These are phyloP conservation scores for Pseudoscleropodium purum DNA, from an alignment of 225 moss, liverwort and hornwort genomes.

Conservation along the genomic window DNA sequence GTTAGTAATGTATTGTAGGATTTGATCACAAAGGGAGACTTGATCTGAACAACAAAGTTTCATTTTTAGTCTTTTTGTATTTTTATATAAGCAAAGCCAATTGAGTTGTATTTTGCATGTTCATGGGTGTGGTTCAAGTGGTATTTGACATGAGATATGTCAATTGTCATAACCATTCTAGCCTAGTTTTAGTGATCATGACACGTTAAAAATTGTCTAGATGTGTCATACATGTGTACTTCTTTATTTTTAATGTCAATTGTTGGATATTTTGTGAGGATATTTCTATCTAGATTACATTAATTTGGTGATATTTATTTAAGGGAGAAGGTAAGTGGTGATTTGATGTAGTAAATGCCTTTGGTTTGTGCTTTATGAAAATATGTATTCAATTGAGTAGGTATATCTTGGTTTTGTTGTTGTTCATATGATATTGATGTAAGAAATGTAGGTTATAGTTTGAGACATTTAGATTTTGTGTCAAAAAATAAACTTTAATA, in stretches of 20 bases:
- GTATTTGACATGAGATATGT: not conserved
- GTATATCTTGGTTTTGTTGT: not conserved
- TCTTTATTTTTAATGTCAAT: not conserved
- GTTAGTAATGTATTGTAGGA: not conserved
- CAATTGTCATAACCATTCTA: not conserved
- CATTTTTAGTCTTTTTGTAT: too few species aligned
- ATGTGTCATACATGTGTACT: not conserved
- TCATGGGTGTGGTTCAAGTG: not conserved
- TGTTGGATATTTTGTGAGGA: not conserved
- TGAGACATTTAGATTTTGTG: not conserved
- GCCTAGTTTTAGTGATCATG: not conserved
- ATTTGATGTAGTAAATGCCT: not conserved
- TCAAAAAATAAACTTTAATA: not conserved
- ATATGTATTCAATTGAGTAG: not conserved
- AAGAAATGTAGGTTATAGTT: not conserved
- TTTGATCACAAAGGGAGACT: fast-evolving
- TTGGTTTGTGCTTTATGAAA: not conserved
- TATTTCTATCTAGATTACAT: not conserved
- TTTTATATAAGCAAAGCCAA: not conserved
- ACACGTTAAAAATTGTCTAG: not conserved
- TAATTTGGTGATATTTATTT: not conserved
- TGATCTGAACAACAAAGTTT: not conserved
- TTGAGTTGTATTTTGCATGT: not conserved
- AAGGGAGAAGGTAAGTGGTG: not conserved
- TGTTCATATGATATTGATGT: not conserved